Percentiles rank a stretch among this genome's conserved stretches.
phyloP scores from a whole-genome alignment of 1,139 yeast species.

The Nadsonia starkeyi-henricii region DNA sequence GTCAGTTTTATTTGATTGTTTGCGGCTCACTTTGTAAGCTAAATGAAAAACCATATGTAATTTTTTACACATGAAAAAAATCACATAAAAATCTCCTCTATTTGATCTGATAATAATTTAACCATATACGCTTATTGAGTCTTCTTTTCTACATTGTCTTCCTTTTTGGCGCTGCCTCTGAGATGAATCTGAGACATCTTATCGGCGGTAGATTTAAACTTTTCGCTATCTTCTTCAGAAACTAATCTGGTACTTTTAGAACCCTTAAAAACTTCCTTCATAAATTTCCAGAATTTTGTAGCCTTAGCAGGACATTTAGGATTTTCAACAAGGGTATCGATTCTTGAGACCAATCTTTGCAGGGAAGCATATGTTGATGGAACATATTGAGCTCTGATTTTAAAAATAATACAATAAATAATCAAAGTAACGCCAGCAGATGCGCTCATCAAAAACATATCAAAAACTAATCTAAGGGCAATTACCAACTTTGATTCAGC shows the following conservation, averaged over 20 bases:
- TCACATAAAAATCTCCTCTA: constrained; percentile 2
- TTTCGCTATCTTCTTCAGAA: no score
- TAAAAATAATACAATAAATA: constrained; percentile 48
- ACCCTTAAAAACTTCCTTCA: constrained; percentile 28
- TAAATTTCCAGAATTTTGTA: constrained; percentile 43
- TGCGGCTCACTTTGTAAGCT: constrained; percentile 4
- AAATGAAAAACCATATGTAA: no score
- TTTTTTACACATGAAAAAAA: not conserved
- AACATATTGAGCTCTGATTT: constrained; percentile 62
- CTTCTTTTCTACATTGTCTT: no score
- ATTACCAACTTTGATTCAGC: constrained; percentile 53
- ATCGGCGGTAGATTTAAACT: no score
- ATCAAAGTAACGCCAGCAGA: constrained; percentile 53
- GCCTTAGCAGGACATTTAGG: constrained; percentile 42
- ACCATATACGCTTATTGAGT: no score
- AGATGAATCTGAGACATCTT: no score
- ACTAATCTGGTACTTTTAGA: not conserved
- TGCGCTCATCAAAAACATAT: constrained; percentile 45
- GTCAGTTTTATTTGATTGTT: not conserved
- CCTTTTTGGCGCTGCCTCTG: no score
- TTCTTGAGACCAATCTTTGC: constrained; percentile 44
- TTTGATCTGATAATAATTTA: not conserved
- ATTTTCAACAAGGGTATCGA: constrained; percentile 45
- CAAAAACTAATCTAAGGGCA: constrained; percentile 31
- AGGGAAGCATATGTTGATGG: constrained; percentile 53